Percentiles rank a stretch among this genome's conserved stretches.
Evolutionary conservation across 164 flowering plant genomes (phyloP).

Genomic region (Santalum album): DNA sequence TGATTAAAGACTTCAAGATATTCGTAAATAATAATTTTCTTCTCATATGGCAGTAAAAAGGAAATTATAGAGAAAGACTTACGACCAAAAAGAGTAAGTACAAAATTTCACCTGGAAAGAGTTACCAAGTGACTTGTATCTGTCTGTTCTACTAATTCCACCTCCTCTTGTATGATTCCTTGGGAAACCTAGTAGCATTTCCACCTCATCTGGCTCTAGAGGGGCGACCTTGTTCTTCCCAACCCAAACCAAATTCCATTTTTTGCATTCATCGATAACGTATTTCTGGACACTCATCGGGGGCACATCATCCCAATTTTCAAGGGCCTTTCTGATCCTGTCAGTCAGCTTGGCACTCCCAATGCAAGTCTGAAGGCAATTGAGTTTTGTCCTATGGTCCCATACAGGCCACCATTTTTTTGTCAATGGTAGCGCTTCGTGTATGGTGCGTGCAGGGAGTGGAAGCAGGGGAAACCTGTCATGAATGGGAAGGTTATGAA

Average conservation of each 20-base stretch:
- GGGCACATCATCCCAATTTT: constrained; percentile 45
- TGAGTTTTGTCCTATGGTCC: constrained; percentile 72
- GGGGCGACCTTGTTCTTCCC: constrained; percentile 85
- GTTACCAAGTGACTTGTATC: constrained; percentile 75
- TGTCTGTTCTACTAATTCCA: constrained; percentile 78
- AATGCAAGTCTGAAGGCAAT: constrained; percentile 62
- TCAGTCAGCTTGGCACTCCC: constrained; percentile 77
- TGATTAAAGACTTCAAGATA: too few relatives aligned
- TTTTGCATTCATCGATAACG: constrained; percentile 60
- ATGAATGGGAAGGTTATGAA: constrained; percentile 77
- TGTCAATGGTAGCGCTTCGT: constrained; percentile 69
- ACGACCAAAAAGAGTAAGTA: not conserved
- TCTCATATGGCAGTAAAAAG: too few relatives aligned
- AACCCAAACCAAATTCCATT: constrained; percentile 96
- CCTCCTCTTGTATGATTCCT: constrained; percentile 87
- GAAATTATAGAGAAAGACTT: too few relatives aligned
- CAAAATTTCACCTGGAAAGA: constrained; percentile 61
- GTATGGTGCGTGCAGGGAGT: constrained; percentile 59
- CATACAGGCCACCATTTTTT: constrained; percentile 92
- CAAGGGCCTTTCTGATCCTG: constrained; percentile 58
- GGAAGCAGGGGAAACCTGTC: constrained; percentile 65
- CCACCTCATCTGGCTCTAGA: constrained; percentile 82
- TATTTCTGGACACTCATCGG: constrained; percentile 46
- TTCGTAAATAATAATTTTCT: too few relatives aligned
- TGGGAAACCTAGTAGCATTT: constrained; percentile 77